These are phyloP conservation scores for Russula brevipes DNA, from an alignment of 768 basidiomycete genomes.

Conservation along the genomic window DNA sequence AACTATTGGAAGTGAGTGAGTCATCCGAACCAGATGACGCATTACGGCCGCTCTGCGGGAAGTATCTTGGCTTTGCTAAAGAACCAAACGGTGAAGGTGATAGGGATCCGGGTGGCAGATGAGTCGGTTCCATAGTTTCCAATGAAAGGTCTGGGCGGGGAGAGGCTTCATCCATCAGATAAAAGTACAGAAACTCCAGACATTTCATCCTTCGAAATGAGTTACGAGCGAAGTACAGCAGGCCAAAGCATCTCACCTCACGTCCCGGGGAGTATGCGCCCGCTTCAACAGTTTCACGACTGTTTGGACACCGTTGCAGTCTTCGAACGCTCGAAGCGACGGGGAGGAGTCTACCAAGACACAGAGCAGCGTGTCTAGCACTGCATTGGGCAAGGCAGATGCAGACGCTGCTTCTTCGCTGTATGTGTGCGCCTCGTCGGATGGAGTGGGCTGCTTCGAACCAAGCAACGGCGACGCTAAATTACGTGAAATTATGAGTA, in stretches of 20 bases:
- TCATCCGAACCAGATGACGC: constrained; percentile 27
- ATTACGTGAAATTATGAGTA: constrained; percentile 68
- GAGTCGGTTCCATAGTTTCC: constrained; percentile 30
- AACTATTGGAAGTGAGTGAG: constrained; percentile 17
- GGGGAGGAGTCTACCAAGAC: constrained; percentile 80
- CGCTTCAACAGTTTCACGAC: constrained; percentile 87
- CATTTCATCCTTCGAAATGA: constrained; percentile 76
- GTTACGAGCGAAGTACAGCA: not conserved
- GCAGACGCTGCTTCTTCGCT: constrained; percentile 3
- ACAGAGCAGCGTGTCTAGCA: constrained; percentile 82
- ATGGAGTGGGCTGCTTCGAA: constrained; percentile 28
- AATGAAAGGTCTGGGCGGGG: constrained; percentile 24
- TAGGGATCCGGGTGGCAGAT: constrained; percentile 39
- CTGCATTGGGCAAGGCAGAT: constrained; percentile 39
- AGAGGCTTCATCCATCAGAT: constrained; percentile 76
- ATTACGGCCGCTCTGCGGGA: constrained; percentile 17
- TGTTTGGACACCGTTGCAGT: constrained; percentile 66
- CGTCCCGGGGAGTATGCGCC: constrained; percentile 79
- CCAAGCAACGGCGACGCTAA: constrained; percentile 30
- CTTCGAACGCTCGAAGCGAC: constrained; percentile 76
- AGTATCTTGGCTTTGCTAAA: constrained; percentile 14
- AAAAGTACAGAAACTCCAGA: constrained; percentile 92
- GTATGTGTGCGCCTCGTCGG: constrained; percentile 27
- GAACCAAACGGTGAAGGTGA: constrained; percentile 31
- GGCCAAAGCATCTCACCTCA: constrained; percentile 52